Evolutionary conservation across 257 asterid genomes (phyloP), one percentile per base, ranked within the genome.

Genomic region (Gentiana straminea): DNA sequence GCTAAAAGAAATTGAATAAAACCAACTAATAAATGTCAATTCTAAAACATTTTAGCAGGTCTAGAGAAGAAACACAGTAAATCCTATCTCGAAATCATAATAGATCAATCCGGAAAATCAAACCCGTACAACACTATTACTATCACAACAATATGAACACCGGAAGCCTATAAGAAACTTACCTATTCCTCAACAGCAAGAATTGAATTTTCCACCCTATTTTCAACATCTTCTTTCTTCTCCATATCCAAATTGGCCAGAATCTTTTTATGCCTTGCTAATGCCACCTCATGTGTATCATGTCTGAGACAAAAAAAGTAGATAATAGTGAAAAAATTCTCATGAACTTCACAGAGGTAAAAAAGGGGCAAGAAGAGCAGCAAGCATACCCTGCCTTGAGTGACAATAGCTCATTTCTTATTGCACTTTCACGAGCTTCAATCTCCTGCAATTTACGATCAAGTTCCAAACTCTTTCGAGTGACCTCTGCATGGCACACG

Each of bases 361-460:
- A 43, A 61, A 13, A 37, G 47, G 59, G 39, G 47, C 34, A 10
- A 4, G 61, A 49, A 39, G 48, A 58, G 57, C 50, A 56, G 13
- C 46, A 51, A 49, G 54, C 87, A 72, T 88, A 86, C 98, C 84
- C 98, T 13, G 94, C 67, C 54, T 69, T 74, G 24, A 90, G 72
- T 74, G 95, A 80, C 61, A 75, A 56, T 35, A 82, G 84, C 79
- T 90, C 95, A 74, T 81, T 74, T 75, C 70, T 79, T 15, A 86
- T 75, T 54, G 75, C 76, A 74, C 82, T 86, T 73, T 89, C 97
- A 46, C 79, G 89, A 52, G 83, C 69, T 69, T 75, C 97, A 46
- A 86, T 78, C 70, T 86, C 95, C 64, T 78, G 84, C 65, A 80
- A 68, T 77, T 74, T 89, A 76, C 92, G 73, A 75, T 86, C 97